These are phyloP conservation scores for Aspergillus carlsbadensis DNA, from an alignment of 495 filamentous ascomycete genomes.

Conservation along the genomic window DNA sequence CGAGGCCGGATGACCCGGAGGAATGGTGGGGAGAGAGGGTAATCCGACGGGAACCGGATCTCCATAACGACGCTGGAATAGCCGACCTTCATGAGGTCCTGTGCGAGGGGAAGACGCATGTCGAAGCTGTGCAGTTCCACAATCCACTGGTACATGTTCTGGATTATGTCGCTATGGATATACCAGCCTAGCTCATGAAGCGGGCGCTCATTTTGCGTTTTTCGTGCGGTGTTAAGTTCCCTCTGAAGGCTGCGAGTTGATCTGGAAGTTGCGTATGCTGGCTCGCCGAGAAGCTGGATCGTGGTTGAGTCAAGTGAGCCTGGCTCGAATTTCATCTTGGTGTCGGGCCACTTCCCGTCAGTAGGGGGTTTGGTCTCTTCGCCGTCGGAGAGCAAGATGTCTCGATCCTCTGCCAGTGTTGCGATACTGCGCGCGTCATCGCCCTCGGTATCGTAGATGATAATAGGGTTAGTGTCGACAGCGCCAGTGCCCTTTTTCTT, in stretches of 20 bases:
- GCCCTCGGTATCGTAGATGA: not conserved
- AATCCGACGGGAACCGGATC: conserved; percentile 72
- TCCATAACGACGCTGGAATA: conserved; percentile 74
- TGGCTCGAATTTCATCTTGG: conserved; percentile 64
- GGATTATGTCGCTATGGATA: conserved; percentile 57
- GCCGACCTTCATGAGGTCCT: conserved; percentile 65
- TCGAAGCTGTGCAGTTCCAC: conserved; percentile 88
- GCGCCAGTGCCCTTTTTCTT: not conserved
- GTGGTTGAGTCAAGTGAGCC: conserved; percentile 55
- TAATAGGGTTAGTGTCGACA: too few species aligned
- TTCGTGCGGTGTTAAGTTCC: conserved; percentile 60
- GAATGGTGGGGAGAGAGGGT: conserved; percentile 79
- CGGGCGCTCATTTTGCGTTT: conserved; percentile 61
- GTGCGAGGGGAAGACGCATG: conserved; percentile 60
- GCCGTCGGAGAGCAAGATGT: conserved; percentile 1
- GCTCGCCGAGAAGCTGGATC: conserved; percentile 59
- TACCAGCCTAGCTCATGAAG: conserved; percentile 83
- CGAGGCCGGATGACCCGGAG: conserved; percentile 80
- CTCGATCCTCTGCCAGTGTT: conserved; percentile 16
- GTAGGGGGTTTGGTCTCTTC: not conserved
- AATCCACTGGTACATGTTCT: conserved; percentile 90
- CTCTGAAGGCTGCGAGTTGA: conserved; percentile 63
- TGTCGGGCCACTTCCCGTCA: not conserved
- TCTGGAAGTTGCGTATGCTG: conserved; percentile 63
- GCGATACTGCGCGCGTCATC: conserved; percentile 14